A percentile compares a stretch with the other conserved stretches of the same genome.
phyloP scores from a whole-genome alignment of 129 eudicot species.

The Chrysanthemum seticuspe region DNA sequence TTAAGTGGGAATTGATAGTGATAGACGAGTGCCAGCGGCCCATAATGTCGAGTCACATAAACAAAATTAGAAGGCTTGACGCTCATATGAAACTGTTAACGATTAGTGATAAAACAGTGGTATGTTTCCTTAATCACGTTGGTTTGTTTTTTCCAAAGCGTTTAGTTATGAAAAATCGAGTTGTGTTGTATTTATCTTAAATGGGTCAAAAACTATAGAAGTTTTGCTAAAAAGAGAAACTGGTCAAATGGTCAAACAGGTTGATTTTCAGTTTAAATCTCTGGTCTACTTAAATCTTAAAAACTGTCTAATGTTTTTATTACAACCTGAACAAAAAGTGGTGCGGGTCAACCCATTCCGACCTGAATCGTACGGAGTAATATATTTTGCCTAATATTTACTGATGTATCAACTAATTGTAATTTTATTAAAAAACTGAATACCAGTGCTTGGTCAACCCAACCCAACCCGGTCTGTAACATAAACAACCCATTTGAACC shows the following conservation, averaged over 20 bases:
- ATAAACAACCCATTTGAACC: too few relatives aligned
- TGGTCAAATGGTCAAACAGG: background rate
- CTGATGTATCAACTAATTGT: background rate
- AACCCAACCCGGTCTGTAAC: background rate
- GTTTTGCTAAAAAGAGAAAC: background rate
- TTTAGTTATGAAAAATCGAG: background rate
- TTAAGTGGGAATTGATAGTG: slow-evolving; percentile 44
- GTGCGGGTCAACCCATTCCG: background rate
- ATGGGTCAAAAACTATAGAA: background rate
- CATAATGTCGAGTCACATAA: slow-evolving; percentile 8
- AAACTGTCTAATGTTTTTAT: too few relatives aligned
- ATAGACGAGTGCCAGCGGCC: slow-evolving; percentile 42
- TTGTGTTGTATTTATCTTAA: background rate
- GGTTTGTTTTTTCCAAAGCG: too few relatives aligned
- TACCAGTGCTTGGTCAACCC: background rate
- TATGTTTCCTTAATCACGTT: background rate
- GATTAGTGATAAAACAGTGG: slow-evolving; percentile 29
- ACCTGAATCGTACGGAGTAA: too few relatives aligned
- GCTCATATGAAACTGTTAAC: slow-evolving; percentile 45
- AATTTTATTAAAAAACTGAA: too few relatives aligned
- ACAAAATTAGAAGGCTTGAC: slow-evolving; percentile 27
- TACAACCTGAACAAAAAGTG: too few relatives aligned
- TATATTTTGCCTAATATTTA: background rate
- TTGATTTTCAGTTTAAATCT: background rate
- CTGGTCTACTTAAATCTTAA: background rate